Evolutionary conservation across 805 yeast genomes (phyloP), one percentile per base, ranked within the genome.

Genomic region (Saccharomycopsis fibuligera): DNA sequence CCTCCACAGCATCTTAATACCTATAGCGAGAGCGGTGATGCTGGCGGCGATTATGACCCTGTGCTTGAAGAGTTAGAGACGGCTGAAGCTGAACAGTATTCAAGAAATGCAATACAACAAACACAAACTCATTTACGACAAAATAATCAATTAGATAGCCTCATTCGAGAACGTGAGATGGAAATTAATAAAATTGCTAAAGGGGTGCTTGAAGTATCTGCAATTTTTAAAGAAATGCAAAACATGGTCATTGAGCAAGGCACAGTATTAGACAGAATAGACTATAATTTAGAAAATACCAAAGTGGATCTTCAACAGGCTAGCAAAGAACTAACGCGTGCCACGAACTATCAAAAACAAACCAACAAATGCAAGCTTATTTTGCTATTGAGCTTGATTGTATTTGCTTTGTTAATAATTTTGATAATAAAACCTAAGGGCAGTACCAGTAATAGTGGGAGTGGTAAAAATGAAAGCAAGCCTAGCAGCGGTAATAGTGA

Each of bases 231-330:
- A 62, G 98, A 93, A 60, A 77, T 93, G 76, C 97, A 95, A 60
- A 78, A 81, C 35, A 72, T 93, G 74, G 86, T 93, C 38, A 84
- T 93, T 48, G 98, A 93, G 60, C 99, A 93, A 66, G 99, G 99
- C 1, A 87, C 96, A 0, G 75, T 93, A 39, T 72, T 93, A 51
- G 99, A 93, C 65, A 71, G 97, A 56, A 91, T 93, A 49, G 99
- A 91, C 65, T 93, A 91, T 63, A 93, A 93, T 61, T 68, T 93
- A 51, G 84, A 83, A 53, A 81, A 80, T 51, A 83, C 96, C n/a
- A 83, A 78, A 2, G 78, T 78, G 31, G 84, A 88, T 55, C 75
- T 91, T 51, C 79, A 81, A 58, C 74, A 73, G 35, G 93, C 97
- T 0, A 86, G 86, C 52, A 77, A 78, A 53, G 93, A 93, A 65